phyloP scores from a whole-genome alignment of 805 yeast genomes.

The Candida xyloterini region DNA sequence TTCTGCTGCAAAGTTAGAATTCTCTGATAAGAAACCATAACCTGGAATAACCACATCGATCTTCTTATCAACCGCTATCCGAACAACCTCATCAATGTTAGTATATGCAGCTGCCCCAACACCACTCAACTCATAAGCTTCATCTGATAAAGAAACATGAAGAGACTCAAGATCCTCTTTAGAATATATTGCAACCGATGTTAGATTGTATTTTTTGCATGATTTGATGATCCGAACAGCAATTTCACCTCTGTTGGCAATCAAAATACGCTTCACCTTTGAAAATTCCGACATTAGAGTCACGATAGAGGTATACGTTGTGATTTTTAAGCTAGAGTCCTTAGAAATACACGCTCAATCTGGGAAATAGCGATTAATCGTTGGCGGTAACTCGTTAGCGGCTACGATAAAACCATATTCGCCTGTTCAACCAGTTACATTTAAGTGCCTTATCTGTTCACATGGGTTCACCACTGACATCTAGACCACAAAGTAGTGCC shows the following conservation, averaged over 20 bases:
- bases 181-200: constrained; percentile 83
- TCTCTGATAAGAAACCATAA: constrained; percentile 95
- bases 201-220: constrained; percentile 73
- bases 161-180: constrained; percentile 86
- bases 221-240: constrained; percentile 93
- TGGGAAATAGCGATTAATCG: no score
- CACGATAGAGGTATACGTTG: background rate
- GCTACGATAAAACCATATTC: no score
- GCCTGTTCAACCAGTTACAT: no score
- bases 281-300: constrained; percentile 3
- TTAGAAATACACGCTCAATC: no score
- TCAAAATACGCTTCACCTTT: constrained; percentile 64
- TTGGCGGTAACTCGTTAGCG: no score
- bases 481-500: no score
- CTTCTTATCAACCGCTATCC: constrained; percentile 75
- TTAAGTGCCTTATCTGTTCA: no score
- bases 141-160: constrained; percentile 82
- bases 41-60: constrained; percentile 97
- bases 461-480: no score
- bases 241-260: constrained; percentile 97
- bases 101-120: constrained; percentile 85
- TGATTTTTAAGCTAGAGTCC: background rate
- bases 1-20: constrained; percentile 91
- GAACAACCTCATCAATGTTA: constrained; percentile 75
- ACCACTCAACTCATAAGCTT: constrained; percentile 75